Evolutionary conservation across 148 eudicot species (phyloP).

Genomic region (Cornus florida): DNA sequence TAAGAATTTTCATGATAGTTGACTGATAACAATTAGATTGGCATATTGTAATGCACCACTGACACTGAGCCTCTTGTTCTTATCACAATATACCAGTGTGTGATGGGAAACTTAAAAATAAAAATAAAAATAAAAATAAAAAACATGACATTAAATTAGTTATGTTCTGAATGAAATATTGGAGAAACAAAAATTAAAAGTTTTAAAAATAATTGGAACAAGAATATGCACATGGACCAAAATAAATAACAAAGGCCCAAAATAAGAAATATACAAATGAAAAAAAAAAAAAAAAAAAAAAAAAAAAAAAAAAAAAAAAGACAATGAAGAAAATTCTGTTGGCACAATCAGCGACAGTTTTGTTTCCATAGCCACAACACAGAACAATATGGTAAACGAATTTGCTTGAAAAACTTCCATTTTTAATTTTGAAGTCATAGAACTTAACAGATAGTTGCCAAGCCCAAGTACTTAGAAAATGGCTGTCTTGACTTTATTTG

Average conservation of each 20-base stretch:
- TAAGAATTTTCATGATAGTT: too few species aligned
- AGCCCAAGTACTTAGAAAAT: too few species aligned
- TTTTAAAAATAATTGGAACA: background rate
- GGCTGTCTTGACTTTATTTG: too few species aligned
- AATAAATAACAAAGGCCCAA: background rate
- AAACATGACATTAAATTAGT: background rate
- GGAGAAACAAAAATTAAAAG: background rate
- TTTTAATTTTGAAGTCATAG: background rate
- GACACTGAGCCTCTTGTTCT: background rate
- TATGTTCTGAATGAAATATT: too few species aligned
- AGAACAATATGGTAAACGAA: background rate
- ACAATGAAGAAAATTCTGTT: too few species aligned
- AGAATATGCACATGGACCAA: background rate
- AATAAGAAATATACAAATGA: background rate
- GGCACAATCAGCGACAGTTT: too few species aligned
- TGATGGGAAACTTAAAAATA: background rate
- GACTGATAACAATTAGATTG: too few species aligned
- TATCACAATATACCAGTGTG: too few species aligned
- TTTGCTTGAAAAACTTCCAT: background rate
- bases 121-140: too few species aligned
- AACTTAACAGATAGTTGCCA: too few species aligned
- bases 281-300: too few species aligned
- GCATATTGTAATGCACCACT: background rate
- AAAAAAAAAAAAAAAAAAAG: too few species aligned
- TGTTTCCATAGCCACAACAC: background rate